Evolutionary conservation across 2,329 filamentous ascomycete species (phyloP).

Genomic region (Rhinocladiella similis): DNA sequence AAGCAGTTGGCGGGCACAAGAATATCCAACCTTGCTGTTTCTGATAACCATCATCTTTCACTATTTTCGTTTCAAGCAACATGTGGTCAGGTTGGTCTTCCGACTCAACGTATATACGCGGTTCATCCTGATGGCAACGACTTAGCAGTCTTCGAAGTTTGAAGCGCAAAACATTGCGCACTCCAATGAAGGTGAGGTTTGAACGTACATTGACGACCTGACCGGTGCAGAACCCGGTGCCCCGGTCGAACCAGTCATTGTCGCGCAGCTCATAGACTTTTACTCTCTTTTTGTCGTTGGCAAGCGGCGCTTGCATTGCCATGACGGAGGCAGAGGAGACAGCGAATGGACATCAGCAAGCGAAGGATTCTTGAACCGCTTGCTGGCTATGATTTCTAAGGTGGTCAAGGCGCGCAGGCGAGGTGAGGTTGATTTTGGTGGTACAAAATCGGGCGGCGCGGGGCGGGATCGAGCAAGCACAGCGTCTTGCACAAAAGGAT

Average conservation of each 20-base stretch:
- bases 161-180: not conserved
- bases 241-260: constrained; percentile 98
- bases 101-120: constrained; percentile 85
- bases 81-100: constrained; percentile 85
- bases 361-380: constrained; percentile 8
- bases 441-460: constrained; percentile 24
- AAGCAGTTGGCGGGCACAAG: constrained; percentile 1
- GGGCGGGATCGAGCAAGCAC: constrained; percentile 13
- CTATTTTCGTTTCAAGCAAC: constrained; percentile 84
- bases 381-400: constrained; percentile 10
- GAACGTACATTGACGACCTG: constrained; percentile 68
- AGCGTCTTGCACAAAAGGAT: not conserved
- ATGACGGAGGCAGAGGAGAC: constrained; percentile 32
- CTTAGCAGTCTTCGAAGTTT: constrained; percentile 9
- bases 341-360: constrained; percentile 27
- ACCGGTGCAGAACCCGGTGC: constrained; percentile 91
- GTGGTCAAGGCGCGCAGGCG: constrained; percentile 13
- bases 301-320: constrained; percentile 49
- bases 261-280: constrained; percentile 99
- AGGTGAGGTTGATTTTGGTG: constrained; percentile 9
- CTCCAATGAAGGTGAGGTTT: not conserved
- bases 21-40: constrained; percentile 80
- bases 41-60: constrained; percentile 93
- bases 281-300: constrained; percentile 65
- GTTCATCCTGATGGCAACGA: constrained; percentile 63